Evolutionary conservation across 768 basidiomycete genomes (phyloP), one percentile per base, ranked within the genome.

Genomic region (Tephrocybe sp.): DNA sequence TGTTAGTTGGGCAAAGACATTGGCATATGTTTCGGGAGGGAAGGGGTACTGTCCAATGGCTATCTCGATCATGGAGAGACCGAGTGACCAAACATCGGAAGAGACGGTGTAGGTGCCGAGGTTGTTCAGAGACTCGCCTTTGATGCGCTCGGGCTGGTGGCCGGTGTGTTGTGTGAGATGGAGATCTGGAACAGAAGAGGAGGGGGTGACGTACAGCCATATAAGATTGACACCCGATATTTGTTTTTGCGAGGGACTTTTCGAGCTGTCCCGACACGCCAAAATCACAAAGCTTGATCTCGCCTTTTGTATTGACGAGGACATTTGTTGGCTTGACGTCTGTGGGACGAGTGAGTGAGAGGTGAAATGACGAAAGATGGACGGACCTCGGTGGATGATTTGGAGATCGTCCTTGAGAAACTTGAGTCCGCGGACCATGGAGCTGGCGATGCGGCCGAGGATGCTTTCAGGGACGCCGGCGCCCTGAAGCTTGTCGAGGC

Each of bases 211-310:
- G 67, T 68, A 93, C 93, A 42, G 96, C 96, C 94, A 99, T 98
- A 69, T 99, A 99, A 54, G 85, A 88, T 68, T 99, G 97, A 66
- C 97, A 99, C 6, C 97, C 97, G 33, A 99, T 98, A 62, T 98
- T 98, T 5, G 97, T 99, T 71, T 95, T 96, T 15, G 97, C 97
- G 18, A 99, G 76, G 50, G 87, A 90, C 67, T 93, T 93, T 69
- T 99, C 96, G 33, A 99, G 81, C 65, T 99, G 95, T 5, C 96
- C 96, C 8, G 94, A 97, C 0, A 98, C 93, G n/a, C 97, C 97
- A 67, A 99, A 99, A 66, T 99, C 97, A 65, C 94, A 97, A 1
- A 99, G 79, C 70, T 98, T 98, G 67, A 98, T 78, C 52, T 92
- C 76, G 5, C 97, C 97, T 55, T 84, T 89, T 57, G 74, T 74